phyloP scores from a whole-genome alignment of 257 asterid genomes.

The Echites panduratus region DNA sequence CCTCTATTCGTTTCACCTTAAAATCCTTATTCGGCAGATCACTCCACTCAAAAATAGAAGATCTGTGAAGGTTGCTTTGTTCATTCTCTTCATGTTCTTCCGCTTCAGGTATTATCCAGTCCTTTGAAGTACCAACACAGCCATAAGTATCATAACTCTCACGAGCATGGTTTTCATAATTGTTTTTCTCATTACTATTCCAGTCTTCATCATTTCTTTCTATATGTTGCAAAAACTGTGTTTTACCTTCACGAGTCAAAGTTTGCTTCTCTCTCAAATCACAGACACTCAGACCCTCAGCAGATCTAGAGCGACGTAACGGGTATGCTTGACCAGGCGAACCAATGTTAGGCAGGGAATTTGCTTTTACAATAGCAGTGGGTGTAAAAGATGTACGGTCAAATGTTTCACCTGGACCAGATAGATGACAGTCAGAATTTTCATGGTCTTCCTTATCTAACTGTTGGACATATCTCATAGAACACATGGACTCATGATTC shows the following conservation, averaged over 20 bases:
- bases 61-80: conserved; percentile 28
- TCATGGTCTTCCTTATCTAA: conserved; percentile 40
- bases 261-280: conserved; percentile 38
- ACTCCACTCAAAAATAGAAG: conserved; percentile 40
- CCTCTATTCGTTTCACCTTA: conserved; percentile 65
- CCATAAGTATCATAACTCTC: conserved; percentile 41
- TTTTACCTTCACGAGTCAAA: conserved; percentile 29
- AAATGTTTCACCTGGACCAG: conserved; percentile 46
- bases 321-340: conserved; percentile 30
- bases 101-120: conserved; percentile 72
- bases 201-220: conserved; percentile 31
- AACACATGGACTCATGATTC: conserved; percentile 41
- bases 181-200: conserved; percentile 28
- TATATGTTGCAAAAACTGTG: conserved; percentile 23
- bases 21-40: conserved; percentile 60
- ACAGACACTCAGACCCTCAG: conserved; percentile 52
- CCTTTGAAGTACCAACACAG: conserved; percentile 62
- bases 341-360: conserved; percentile 60
- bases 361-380: conserved; percentile 48
- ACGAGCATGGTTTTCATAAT: conserved; percentile 44
- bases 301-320: conserved; percentile 51
- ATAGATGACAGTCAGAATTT: conserved; percentile 32
- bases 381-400: conserved; percentile 32
- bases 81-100: conserved; percentile 45
- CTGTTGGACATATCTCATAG: conserved; percentile 45